These are phyloP conservation scores for Aquanectria penicillioides DNA, from an alignment of 2,329 filamentous ascomycete species.

Conservation along the genomic window DNA sequence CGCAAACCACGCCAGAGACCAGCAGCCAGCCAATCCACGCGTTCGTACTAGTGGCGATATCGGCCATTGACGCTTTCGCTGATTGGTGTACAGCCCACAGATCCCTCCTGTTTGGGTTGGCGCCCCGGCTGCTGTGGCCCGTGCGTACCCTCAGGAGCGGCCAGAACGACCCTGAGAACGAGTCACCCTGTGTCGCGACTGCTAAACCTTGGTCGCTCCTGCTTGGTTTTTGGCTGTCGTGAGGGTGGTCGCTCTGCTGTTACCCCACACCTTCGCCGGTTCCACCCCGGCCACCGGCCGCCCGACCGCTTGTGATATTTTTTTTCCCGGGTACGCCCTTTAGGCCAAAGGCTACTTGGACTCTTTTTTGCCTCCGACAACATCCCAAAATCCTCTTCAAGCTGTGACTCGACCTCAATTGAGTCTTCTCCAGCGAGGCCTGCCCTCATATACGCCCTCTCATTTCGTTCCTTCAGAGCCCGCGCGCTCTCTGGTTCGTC, in stretches of 20 bases:
- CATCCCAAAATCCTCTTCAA: conserved; percentile 17
- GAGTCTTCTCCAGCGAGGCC: conserved; percentile 16
- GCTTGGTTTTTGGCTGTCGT: neutral
- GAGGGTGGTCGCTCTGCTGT: conserved; percentile 16
- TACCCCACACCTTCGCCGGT: conserved; percentile 34
- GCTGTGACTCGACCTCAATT: conserved; percentile 29
- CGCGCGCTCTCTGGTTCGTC: conserved; percentile 23
- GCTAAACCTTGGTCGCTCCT: neutral
- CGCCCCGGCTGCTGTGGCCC: conserved; percentile 21
- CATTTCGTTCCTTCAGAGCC: conserved; percentile 19
- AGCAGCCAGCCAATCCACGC: conserved; percentile 29
- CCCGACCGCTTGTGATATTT: conserved; percentile 35
- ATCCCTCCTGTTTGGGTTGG: conserved; percentile 18
- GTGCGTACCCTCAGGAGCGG: conserved; percentile 18
- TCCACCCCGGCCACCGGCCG: conserved; percentile 35
- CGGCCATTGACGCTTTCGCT: conserved; percentile 28
- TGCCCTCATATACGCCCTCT: conserved; percentile 3
- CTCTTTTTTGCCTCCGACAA: conserved; percentile 22
- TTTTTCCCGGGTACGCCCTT: conserved; percentile 30
- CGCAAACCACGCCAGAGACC: conserved; percentile 13
- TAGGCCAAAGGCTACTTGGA: conserved; percentile 22
- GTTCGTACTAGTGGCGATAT: conserved; percentile 38
- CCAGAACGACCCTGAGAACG: conserved; percentile 23
- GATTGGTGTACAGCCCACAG: conserved; percentile 25
- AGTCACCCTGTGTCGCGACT: conserved; percentile 19